Evolutionary conservation across 1,284 basidiomycete species (phyloP), one percentile per base, ranked within the genome.

Genomic region (Trametes pubescens): DNA sequence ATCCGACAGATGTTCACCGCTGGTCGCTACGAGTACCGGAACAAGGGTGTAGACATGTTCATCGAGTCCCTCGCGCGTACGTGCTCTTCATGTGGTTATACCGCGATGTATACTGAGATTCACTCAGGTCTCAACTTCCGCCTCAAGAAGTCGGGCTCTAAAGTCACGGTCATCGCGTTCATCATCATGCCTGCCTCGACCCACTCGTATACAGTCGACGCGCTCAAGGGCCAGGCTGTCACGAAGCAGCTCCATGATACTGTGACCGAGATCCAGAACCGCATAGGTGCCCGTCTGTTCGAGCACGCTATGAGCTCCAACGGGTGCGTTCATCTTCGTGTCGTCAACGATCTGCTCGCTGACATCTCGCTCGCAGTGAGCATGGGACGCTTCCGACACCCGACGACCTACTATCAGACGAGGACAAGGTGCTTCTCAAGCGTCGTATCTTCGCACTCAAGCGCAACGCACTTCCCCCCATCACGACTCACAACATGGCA

Each of bases 11-110:
- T 98, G 86, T 99, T 99, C 82, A 99, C 95, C 16, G 97, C 97
- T n/a, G 97, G 97, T 52, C 89, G 97, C 54, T 99, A 99, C 79
- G 97, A 99, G 79, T 99, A 98, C 79, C 87, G 97, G 51, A 99
- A 99, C 84, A 99, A 99, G 84, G 97, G 97, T 71, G 95, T 98
- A 48, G 97, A 99, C 78, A 98, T 99, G 96, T 99, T 98, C 78
- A 96, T 99, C 73, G 97, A 99, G 80, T 88, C 93, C 32, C 87
- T 99, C 61, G 96, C 97, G 34, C 92, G 95, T 87, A 70, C 55
- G 86, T 76, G 29, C 14, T n/a, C 7, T 46, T 22, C 4, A 0
- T 7, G 16, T 18, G 2, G 2, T 2, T n/a, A 1, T 32, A 8
- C 35, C 10, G 26, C 14, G 2, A 3, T 11, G 18, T 14, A 18